These are phyloP conservation scores for Acer yangbiense DNA, from an alignment of 345 rosid species.

Conservation along the genomic window DNA sequence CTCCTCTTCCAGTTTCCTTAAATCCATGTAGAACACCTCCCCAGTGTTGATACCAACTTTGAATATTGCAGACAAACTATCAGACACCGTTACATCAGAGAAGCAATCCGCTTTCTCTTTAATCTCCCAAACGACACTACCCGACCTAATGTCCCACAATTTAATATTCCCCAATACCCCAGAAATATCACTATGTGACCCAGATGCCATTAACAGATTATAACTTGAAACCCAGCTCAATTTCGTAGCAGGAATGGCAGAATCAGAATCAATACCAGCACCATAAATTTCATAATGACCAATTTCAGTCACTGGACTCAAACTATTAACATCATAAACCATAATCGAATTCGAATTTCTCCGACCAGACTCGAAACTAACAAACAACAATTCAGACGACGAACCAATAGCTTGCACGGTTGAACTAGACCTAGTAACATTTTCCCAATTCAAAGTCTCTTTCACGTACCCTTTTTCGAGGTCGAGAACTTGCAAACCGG, in stretches of 20 bases:
- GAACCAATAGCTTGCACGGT: constrained; percentile 89
- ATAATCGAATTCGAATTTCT: constrained; percentile 80
- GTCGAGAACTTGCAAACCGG: constrained; percentile 83
- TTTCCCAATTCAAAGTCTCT: constrained; percentile 70
- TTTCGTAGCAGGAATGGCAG: constrained; percentile 81
- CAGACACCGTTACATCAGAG: constrained; percentile 75
- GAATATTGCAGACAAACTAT: constrained; percentile 60
- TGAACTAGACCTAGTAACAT: constrained; percentile 61
- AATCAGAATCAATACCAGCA: constrained; percentile 54
- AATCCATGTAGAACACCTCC: constrained; percentile 62
- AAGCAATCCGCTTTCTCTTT: constrained; percentile 85
- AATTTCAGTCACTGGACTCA: constrained; percentile 68
- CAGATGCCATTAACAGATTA: constrained; percentile 75
- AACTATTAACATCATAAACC: constrained; percentile 70
- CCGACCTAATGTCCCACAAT: constrained; percentile 86
- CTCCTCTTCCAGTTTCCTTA: constrained; percentile 57
- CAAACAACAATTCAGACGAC: constrained; percentile 55
- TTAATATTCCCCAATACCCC: constrained; percentile 69
- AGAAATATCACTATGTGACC: constrained; percentile 85
- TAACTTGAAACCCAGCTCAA: constrained; percentile 69
- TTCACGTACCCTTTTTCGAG: constrained; percentile 64
- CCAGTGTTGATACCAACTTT: constrained; percentile 83
- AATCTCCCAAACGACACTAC: constrained; percentile 68
- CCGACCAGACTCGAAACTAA: constrained; percentile 91
- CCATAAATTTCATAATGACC: constrained; percentile 76